Conservation (phyloP, 306 rosid genomes). For the Lotus japonicus region DNA sequence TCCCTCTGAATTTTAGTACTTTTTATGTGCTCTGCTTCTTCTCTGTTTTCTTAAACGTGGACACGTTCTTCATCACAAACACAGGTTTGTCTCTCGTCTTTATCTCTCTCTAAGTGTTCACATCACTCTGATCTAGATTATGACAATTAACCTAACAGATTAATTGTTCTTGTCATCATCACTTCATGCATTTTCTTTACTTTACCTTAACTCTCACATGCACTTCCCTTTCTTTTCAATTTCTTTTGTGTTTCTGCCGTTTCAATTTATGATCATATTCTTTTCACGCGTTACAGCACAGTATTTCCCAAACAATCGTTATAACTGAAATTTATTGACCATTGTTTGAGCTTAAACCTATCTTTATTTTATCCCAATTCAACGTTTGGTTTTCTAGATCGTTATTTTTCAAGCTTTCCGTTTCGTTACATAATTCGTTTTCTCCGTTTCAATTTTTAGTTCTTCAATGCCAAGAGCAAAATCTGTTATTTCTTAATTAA, state of each 20-base stretch:
- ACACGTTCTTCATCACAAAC: constrained; percentile 19
- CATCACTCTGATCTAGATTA: constrained; percentile 19
- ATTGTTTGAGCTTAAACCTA: constrained; percentile 10
- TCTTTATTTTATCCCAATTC: not conserved
- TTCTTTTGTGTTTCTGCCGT: not conserved
- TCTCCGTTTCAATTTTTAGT: not conserved
- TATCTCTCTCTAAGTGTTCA: not conserved
- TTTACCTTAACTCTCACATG: no score
- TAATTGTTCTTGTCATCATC: no score
- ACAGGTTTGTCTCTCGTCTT: constrained; percentile 34
- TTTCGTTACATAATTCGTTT: not conserved
- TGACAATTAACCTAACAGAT: not conserved
- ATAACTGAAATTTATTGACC: not conserved
- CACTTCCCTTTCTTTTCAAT: not conserved
- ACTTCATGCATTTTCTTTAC: no score
- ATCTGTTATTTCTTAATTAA: not conserved
- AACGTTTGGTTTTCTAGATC: no score
- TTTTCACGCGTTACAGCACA: not conserved
- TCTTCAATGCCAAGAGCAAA: not conserved
- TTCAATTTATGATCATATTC: not conserved
- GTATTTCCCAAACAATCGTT: not conserved
- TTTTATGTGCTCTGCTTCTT: not conserved
- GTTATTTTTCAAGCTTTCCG: constrained; percentile 3
- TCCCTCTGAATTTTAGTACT: not conserved
- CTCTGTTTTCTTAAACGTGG: constrained; percentile 1